phyloP scores from a whole-genome alignment of 257 asterid species.

The Solanum peruvianum region DNA sequence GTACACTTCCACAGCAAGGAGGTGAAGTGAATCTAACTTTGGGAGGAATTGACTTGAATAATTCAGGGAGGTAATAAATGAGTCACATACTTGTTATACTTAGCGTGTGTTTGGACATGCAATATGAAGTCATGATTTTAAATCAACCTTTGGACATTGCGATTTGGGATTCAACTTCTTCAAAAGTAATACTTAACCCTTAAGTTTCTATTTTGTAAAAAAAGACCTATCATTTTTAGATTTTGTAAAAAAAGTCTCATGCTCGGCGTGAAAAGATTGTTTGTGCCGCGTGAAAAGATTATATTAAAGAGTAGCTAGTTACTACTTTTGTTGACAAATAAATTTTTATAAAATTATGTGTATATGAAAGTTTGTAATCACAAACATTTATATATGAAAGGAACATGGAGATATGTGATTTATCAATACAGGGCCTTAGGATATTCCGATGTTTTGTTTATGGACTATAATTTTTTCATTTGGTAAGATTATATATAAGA shows the following conservation, averaged over 20 bases:
- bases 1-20: conserved; percentile 84
- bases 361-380: neutral
- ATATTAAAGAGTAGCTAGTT: neutral
- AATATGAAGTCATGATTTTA: neutral
- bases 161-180: neutral
- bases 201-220: neutral
- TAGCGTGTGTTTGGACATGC: neutral
- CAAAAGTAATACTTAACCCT: neutral
- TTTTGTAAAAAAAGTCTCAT: neutral
- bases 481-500: neutral
- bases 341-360: neutral
- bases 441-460: neutral
- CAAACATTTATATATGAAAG: neutral
- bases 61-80: conserved; percentile 73
- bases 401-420: neutral
- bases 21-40: conserved; percentile 90
- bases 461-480: neutral
- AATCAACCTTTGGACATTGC: neutral
- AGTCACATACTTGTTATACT: neutral
- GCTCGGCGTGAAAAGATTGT: neutral
- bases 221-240: neutral
- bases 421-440: neutral
- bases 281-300: neutral
- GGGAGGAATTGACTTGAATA: conserved; percentile 92
- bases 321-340: neutral